Percentiles rank a stretch among this genome's conserved stretches.
phyloP scores from a whole-genome alignment of 1,284 basidiomycete species.

The Malassezia sympodialis region DNA sequence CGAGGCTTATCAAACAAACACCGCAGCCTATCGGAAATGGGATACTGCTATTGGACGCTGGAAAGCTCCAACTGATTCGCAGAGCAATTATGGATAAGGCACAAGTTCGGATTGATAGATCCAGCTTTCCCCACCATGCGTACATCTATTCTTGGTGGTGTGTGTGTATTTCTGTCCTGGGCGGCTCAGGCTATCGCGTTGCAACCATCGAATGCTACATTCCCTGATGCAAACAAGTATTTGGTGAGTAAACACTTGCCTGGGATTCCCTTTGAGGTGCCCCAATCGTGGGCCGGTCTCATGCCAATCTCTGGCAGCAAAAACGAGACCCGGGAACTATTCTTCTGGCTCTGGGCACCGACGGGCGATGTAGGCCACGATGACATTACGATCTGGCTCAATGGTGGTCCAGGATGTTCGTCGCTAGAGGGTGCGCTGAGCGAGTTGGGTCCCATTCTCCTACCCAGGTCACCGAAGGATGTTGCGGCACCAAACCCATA shows the following conservation, averaged over 20 bases:
- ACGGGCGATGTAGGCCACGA: constrained; percentile 61
- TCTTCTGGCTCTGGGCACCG: constrained; percentile 78
- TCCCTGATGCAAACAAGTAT: background rate
- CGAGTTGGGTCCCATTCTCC: constrained; percentile 66
- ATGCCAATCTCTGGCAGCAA: constrained; percentile 23
- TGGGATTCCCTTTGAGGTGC: constrained; percentile 26
- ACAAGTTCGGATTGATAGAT: background rate
- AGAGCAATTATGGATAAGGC: background rate
- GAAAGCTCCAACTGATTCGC: no score
- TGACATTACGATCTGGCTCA: constrained; percentile 59
- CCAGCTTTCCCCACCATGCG: background rate
- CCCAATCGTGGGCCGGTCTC: constrained; percentile 31
- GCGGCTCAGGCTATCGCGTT: background rate
- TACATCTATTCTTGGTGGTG: background rate
- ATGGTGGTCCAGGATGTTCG: constrained; percentile 61
- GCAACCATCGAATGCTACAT: background rate
- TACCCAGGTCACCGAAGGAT: constrained; percentile 55
- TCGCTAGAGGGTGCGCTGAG: constrained; percentile 67
- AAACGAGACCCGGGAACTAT: constrained; percentile 53
- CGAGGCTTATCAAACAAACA: no score
- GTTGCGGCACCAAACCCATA: constrained; percentile 54
- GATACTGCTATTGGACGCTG: background rate
- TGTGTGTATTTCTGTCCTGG: background rate
- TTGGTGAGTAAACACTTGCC: constrained; percentile 20
- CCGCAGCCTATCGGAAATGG: no score